Percentiles rank a stretch among this genome's conserved stretches.
Conservation (phyloP, 495 filamentous ascomycete species). For the Daldinia bambusicola region DNA sequence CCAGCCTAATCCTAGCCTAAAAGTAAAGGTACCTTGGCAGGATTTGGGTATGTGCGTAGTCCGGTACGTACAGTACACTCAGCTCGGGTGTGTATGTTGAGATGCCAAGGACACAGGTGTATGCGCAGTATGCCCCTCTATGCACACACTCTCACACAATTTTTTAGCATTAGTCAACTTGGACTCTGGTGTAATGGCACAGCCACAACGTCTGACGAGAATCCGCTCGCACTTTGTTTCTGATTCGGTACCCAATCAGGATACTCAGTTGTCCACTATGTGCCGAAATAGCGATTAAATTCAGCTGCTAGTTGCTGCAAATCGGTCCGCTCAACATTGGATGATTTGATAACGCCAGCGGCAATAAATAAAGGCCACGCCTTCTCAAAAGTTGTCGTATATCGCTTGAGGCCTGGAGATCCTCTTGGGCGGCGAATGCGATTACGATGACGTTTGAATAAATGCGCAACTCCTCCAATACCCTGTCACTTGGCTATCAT, state of each 20-base stretch:
- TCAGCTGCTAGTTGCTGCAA: slow-evolving; percentile 29
- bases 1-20: slow-evolving; percentile 46
- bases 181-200: slow-evolving; percentile 17
- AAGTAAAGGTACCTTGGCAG: slow-evolving; percentile 39
- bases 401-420: slow-evolving; percentile 20
- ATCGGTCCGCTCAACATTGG: slow-evolving; percentile 16
- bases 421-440: slow-evolving; percentile 38
- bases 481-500: slow-evolving; percentile 39
- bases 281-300: slow-evolving; percentile 19
- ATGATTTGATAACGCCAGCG: slow-evolving; percentile 22
- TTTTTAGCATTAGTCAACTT: slow-evolving; percentile 35
- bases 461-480: slow-evolving; percentile 21
- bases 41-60: slow-evolving; percentile 28
- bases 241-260: slow-evolving; percentile 41
- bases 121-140: slow-evolving; percentile 16
- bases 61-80: slow-evolving; percentile 13
- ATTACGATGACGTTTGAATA: slow-evolving; percentile 38
- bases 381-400: slow-evolving; percentile 35
- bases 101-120: slow-evolving; percentile 35
- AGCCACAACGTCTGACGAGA: slow-evolving; percentile 48
- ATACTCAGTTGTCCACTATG: slow-evolving; percentile 29
- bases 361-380: slow-evolving; percentile 34
- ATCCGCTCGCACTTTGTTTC: slow-evolving; percentile 48
- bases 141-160: not conserved
- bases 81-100: slow-evolving; percentile 30